A percentile compares a stretch with the other conserved stretches of the same genome.
phyloP scores from a whole-genome alignment of 257 asterid species.

The Eucommia ulmoides region DNA sequence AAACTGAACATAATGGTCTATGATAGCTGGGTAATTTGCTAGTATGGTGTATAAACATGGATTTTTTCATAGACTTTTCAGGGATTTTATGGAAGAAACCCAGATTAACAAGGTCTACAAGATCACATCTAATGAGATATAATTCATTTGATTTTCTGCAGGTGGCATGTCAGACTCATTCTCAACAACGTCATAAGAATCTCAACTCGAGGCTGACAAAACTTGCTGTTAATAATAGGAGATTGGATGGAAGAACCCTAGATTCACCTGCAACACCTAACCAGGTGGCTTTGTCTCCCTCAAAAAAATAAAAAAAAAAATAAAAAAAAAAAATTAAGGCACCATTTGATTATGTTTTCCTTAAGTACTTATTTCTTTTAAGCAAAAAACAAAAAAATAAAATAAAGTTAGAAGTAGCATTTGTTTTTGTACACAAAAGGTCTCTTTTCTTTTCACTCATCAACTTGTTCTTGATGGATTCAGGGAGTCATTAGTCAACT shows the following conservation, averaged over 20 bases:
- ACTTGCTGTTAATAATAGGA: conserved; percentile 15
- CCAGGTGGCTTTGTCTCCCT: conserved; percentile 51
- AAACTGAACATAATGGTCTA: no score
- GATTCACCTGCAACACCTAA: conserved; percentile 33
- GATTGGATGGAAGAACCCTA: conserved; percentile 38
- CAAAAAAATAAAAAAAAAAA: background rate
- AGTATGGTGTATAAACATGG: no score
- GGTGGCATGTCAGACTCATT: conserved; percentile 88
- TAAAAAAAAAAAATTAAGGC: background rate
- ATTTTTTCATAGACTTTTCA: no score
- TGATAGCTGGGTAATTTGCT: no score
- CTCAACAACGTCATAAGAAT: conserved; percentile 54
- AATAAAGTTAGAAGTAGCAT: background rate
- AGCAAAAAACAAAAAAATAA: no score
- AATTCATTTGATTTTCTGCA: no score
- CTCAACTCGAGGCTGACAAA: conserved; percentile 32
- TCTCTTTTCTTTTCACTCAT: background rate
- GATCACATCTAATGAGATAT: no score
- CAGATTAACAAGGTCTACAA: no score
- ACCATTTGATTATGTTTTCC: background rate
- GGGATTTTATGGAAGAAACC: no score
- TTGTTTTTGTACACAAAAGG: background rate
- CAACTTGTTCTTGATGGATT: background rate
- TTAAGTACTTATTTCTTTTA: background rate
- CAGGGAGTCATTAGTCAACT: conserved; percentile 66